Evolutionary conservation across 495 filamentous ascomycete species (phyloP).

Genomic region (Apiosordaria backusii): DNA sequence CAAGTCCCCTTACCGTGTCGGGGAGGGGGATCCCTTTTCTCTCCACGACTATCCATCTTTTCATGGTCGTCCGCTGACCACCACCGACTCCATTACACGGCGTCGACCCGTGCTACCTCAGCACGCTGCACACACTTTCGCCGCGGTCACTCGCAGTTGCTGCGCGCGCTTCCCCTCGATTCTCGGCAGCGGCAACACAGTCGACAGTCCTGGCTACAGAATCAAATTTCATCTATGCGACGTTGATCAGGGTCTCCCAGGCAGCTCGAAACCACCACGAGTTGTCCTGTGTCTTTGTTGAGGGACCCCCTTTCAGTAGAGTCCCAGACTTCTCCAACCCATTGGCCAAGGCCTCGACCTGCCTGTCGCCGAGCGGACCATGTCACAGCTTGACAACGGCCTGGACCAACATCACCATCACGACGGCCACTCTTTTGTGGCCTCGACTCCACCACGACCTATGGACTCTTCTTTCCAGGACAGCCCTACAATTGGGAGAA

Average conservation of each 20-base stretch:
- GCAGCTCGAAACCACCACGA: slow-evolving; percentile 46
- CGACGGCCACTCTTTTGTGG: slow-evolving; percentile 29
- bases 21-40: neutral
- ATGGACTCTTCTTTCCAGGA: slow-evolving; percentile 35
- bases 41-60: neutral
- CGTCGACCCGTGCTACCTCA: slow-evolving; percentile 7
- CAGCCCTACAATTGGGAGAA: slow-evolving; percentile 39
- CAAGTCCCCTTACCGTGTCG: too few relatives aligned
- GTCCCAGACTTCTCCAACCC: slow-evolving; percentile 19
- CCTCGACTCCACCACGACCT: slow-evolving; percentile 15
- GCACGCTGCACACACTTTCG: slow-evolving; percentile 5
- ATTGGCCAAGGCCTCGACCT: slow-evolving; percentile 29
- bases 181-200: slow-evolving; percentile 10
- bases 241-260: slow-evolving; percentile 47
- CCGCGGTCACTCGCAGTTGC: neutral
- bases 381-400: slow-evolving; percentile 46
- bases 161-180: slow-evolving; percentile 8
- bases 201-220: slow-evolving; percentile 14
- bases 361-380: slow-evolving; percentile 35
- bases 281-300: slow-evolving; percentile 39
- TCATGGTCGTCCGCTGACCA: neutral
- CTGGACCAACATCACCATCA: slow-evolving; percentile 36
- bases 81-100: slow-evolving; percentile 1
- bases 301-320: slow-evolving; percentile 29
- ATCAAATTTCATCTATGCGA: slow-evolving; percentile 39